Evolutionary conservation across 2,329 filamentous ascomycete genomes (phyloP), one percentile per base, ranked within the genome.

Genomic region (Dactylellina drechsleri): DNA sequence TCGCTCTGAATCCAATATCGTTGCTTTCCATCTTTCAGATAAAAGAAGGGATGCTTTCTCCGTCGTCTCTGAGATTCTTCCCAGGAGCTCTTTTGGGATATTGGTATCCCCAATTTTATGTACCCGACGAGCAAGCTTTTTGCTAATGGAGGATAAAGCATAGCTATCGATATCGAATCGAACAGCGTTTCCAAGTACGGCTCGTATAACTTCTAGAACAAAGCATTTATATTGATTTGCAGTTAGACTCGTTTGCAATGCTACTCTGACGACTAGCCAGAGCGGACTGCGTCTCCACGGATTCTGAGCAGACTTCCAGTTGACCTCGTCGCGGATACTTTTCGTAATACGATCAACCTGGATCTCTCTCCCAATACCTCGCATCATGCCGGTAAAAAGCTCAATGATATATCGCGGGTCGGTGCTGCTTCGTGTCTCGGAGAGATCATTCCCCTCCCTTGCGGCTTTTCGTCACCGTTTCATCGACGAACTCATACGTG

Each of bases 261-360:
- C 79, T 0, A 87, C 85, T 0, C 87, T 84, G 4, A 89, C 62
- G 0, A 88, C 80, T 0, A 89, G 81, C 86, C 86, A 89, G 0
- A 85, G 71, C 0, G 81, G 61, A 15, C 86, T 88, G 53, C 84
- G 80, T 10, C 83, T 81, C 87, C 86, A 88, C 4, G 62, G 70
- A 0, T 28, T 67, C 8, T 45, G 4, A 0, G 58, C 50, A 0
- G 72, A 67, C 12, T 75, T 67, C 66, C 79, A 87, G 13, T 86
- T 70, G 0, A 87, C 83, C 20, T 89, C 87, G 36, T 89, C 86
- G 0, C 86, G 84, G 0, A 85, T 86, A 43, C 84, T 81, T 72
- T 89, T 89, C 43, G 72, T 80, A 15, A 88, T 81, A 0, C 81
- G 80, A 8, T 31, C 16, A 7, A 61, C 49, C 0, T 28, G 5